These are phyloP conservation scores for Cladosporium sp. DNA, from an alignment of 2,329 filamentous ascomycete species.

Conservation along the genomic window DNA sequence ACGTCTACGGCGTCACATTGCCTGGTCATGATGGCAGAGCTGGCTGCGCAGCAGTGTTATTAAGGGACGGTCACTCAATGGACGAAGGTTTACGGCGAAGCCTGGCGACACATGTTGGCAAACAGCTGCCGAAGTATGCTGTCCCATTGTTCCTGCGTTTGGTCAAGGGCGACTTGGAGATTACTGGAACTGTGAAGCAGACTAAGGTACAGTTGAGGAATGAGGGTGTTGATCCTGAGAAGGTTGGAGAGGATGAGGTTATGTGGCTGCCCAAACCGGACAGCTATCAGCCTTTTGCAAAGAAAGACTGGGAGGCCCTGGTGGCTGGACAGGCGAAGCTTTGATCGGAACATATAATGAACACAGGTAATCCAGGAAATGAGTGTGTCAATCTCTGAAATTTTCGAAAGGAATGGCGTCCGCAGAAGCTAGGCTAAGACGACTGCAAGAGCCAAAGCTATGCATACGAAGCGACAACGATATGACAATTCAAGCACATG, in stretches of 20 bases:
- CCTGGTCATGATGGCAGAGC: constrained; percentile 80
- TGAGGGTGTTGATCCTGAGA: constrained; percentile 67
- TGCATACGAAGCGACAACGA: too few relatives aligned
- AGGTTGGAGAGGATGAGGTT: constrained; percentile 48
- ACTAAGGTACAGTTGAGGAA: constrained; percentile 71
- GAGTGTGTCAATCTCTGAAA: background rate
- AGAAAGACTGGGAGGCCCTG: constrained; percentile 65
- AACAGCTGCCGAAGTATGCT: constrained; percentile 66
- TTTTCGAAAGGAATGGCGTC: too few relatives aligned
- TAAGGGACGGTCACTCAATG: constrained; percentile 37
- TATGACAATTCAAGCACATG: too few relatives aligned
- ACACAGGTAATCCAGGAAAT: background rate
- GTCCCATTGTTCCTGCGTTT: constrained; percentile 73
- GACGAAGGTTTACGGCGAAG: constrained; percentile 40
- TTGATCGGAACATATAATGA: constrained; percentile 34
- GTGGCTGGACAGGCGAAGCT: constrained; percentile 67
- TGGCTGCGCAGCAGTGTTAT: constrained; percentile 69
- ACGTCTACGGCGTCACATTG: constrained; percentile 78
- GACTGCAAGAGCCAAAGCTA: too few relatives aligned
- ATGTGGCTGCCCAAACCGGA: constrained; percentile 61
- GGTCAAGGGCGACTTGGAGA: constrained; percentile 54
- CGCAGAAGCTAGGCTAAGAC: too few relatives aligned
- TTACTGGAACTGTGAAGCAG: constrained; percentile 85
- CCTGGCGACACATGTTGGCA: constrained; percentile 56
- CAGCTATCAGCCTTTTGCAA: constrained; percentile 62